Base-by-base conservation (phyloP, 352 stramenopile species). In the Nothophytophthora sp. region DNA sequence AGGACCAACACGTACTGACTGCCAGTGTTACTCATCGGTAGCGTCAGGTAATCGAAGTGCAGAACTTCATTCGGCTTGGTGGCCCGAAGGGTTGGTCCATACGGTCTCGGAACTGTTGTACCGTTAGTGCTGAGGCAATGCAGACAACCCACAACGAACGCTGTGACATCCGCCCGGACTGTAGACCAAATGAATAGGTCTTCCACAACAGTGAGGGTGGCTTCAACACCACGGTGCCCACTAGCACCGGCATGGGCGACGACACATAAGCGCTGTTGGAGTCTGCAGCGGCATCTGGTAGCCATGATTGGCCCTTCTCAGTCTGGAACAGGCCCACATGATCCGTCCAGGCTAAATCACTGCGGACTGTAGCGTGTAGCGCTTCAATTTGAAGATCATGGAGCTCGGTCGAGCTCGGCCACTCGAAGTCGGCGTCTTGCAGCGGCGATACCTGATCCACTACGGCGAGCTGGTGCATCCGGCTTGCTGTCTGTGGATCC, bases 61-160 rank as follows among this genome's bases (percentile, higher is more conserved):
- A 80, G 12, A 0, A 76, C 27, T 25, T 76, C 58, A 25, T 74
- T 80, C 0, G 57, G 61, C 18, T 58, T 66, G 0, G 57, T 72
- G 5, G 64, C 59, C 5, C 63, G 59, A 3, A 77, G n/a, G 4
- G 60, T 44, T 10, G 44, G 24, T n/a, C 51, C 60, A 20, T 48
- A 65, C 12, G 64, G 60, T 0, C 59, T 22, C 4, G 55, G 64
- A 5, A 47, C 33, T 3, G 27, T 22, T 23, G 29, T 38, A 11
- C 35, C 15, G 0, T 15, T 12, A 1, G 54, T 62, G 1, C 29
- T 23, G 3, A 56, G 8, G 15, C 62, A 67, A 34, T 71, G 54
- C 7, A 70, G 28, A 11, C 64, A 70, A 0, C 4, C 30, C 0
- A 29, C 12, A 0, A 67, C 50, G 16, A 76, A 76, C 4, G 8